Evolutionary conservation across 495 filamentous ascomycete species (phyloP).

Genomic region (Amniculicola lignicola): DNA sequence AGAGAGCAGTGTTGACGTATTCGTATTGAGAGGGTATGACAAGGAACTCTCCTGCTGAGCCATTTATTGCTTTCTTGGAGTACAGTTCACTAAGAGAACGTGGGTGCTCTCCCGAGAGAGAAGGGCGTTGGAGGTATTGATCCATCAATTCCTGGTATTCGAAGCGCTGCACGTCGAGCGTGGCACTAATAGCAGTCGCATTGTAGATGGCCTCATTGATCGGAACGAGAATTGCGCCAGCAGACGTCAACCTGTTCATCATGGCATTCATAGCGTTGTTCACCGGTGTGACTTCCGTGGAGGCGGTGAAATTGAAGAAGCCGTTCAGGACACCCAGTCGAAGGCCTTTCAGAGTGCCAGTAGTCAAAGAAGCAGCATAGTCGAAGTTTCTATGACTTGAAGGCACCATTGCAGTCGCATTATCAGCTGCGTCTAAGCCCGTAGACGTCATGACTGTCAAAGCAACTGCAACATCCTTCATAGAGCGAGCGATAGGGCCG

Average conservation of each 20-base stretch:
- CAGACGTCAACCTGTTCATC: constrained; percentile 38
- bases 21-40: constrained; percentile 56
- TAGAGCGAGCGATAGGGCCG: constrained; percentile 56
- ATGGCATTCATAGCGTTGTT: constrained; percentile 47
- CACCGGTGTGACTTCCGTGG: constrained; percentile 53
- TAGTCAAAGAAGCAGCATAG: constrained; percentile 43
- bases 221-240: constrained; percentile 46
- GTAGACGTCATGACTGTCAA: constrained; percentile 57
- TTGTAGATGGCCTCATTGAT: constrained; percentile 54
- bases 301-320: constrained; percentile 47
- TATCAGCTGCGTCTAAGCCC: constrained; percentile 48
- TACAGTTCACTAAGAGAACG: constrained; percentile 48
- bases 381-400: constrained; percentile 40
- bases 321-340: constrained; percentile 50
- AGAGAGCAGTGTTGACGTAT: constrained; percentile 50
- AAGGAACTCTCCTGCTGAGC: constrained; percentile 47
- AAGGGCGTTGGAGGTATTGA: constrained; percentile 46
- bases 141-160: constrained; percentile 56
- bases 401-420: constrained; percentile 45
- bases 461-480: constrained; percentile 54
- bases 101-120: constrained; percentile 36
- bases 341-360: constrained; percentile 43
- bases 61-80: constrained; percentile 6
- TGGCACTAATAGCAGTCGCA: constrained; percentile 43
- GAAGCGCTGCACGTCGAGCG: constrained; percentile 55